Percentiles rank a stretch among this genome's conserved stretches.
phyloP scores from a whole-genome alignment of 75 land plant species.

The Selaginella moellendorffii region DNA sequence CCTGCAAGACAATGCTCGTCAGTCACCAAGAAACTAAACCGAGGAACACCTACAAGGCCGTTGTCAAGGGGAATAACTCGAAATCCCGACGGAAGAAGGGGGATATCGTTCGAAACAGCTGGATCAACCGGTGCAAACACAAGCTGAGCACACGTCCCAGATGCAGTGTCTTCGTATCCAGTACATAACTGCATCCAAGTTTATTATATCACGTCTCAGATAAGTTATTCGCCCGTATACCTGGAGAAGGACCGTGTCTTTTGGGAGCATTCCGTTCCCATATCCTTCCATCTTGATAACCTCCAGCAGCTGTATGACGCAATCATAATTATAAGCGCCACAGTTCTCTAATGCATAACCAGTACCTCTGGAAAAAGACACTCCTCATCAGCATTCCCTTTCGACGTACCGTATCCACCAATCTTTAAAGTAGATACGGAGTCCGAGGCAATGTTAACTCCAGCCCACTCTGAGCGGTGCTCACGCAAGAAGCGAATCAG shows the following conservation, averaged over 20 bases:
- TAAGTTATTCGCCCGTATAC: too few relatives aligned
- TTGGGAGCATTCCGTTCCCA: slow-evolving; percentile 14
- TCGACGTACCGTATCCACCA: neutral
- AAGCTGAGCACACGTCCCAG: slow-evolving; percentile 12
- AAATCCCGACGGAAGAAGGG: slow-evolving; percentile 17
- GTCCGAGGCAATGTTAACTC: slow-evolving; percentile 11
- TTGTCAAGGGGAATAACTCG: slow-evolving; percentile 13
- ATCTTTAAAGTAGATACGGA: slow-evolving; percentile 2
- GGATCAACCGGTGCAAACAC: slow-evolving; percentile 18
- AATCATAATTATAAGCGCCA: neutral
- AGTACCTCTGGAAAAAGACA: neutral
- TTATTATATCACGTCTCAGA: too few relatives aligned
- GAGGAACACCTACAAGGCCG: neutral
- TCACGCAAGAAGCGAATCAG: slow-evolving; percentile 27
- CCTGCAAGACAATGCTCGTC: too few relatives aligned
- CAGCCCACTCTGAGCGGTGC: slow-evolving; percentile 35
- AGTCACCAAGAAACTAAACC: too few relatives aligned
- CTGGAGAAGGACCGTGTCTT: slow-evolving; percentile 27
- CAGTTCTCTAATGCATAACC: neutral
- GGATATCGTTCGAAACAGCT: slow-evolving; percentile 12
- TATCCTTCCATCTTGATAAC: slow-evolving; percentile 7
- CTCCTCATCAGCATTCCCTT: neutral
- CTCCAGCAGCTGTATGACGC: slow-evolving; percentile 6
- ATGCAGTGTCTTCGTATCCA: neutral
- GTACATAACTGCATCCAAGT: slow-evolving; percentile 7